Base-by-base conservation (phyloP, 495 filamentous ascomycete genomes). In the Chaetomidium leptoderma region DNA sequence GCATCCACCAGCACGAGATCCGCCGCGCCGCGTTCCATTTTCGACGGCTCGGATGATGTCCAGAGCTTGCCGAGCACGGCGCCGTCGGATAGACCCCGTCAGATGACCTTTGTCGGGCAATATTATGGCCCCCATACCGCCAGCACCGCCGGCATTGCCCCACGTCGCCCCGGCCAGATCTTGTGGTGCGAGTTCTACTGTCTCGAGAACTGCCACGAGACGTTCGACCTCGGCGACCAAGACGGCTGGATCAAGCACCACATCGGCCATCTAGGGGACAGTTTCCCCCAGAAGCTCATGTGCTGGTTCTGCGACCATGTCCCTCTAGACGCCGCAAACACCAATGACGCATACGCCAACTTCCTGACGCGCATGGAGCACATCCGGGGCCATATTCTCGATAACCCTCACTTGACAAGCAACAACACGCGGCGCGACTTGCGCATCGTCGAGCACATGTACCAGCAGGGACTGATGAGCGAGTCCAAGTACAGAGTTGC, bases 301-400 rank as follows among this genome's bases (percentile, higher is more conserved):
- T 83, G 80, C 63, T 79, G 72, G 68, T 79, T 78, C 55, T 83
- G 80, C 61, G 71, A 80, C 60, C 40, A 63, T 1, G 42, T 30
- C 6, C 17, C 6, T 0, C 77, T 75, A 39, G 58, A 65, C 27
- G 48, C 62, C 14, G 0, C 40, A 0, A 13, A 16, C 2, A 16
- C 17, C 0, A 10, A 13, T 3, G 62, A 70, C 10, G 53, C 44
- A 7, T 52, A 37, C 1, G 11, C 6, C 1, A 74, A 65, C 29
- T 77, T 77, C n/a, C 19, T 59, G 0, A 4, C 53, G 2, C 71
- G 78, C 33, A 76, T 81, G 77, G 8, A 53, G 8, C 80, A 82
- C 57, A 75, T 81, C 37, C 63, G 57, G 3, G 29, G 24, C 0
- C 78, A 82, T 50, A 69, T 77, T 49, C 21, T 55, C 6, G 47